Base-by-base conservation (phyloP, 768 basidiomycete genomes). In the Lactifluus rugatus region DNA sequence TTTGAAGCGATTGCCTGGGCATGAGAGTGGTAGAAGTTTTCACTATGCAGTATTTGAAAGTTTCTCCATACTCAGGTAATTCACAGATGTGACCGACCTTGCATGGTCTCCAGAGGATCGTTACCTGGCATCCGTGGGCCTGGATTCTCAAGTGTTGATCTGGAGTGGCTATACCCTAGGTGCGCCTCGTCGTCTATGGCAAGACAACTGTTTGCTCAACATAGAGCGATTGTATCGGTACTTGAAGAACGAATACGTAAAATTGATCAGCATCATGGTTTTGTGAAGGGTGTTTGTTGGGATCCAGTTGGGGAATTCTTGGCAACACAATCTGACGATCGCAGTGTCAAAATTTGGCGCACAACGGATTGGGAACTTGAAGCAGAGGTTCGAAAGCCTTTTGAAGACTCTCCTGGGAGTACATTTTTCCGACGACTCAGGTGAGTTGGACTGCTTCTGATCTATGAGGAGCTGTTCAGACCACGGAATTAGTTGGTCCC, bases 231-330 rank as follows among this genome's bases (percentile, higher is more conserved):
- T 48, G 14, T 39, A 14, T 44, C 17, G 2, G 26, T 51, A 4
- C 21, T 16, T 46, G 0, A 67, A 96, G 94, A 94, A 65, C 85
- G 88, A 13, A 69, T 97, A 56, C 77, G 81, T 39, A 90, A 86
- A 70, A 79, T 99, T 6, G 89, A 90, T 58, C 82, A 82, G 57
- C 96, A 98, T 67, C 85, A 91, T 66, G 95, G 93, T 2, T 97
- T 97, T 70, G 94, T 99, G 66, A 98, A 99, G 72, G 96, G 96
- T 58, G 91, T 99, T 50, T 94, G 92, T 68, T 99, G 95, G 85
- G 96, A 99, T 73, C 96, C 96, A 3, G 95, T 94, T 2, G 96
- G 96, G 47, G 89, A 97, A 72, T 97, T 86, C 68, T 82, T 99
- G 61, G 95, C 96, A n/a, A 97, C 95, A 42, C 84, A 95, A 73